Base-by-base conservation (phyloP, 768 basidiomycete genomes). In the Saitozyma sp. region DNA sequence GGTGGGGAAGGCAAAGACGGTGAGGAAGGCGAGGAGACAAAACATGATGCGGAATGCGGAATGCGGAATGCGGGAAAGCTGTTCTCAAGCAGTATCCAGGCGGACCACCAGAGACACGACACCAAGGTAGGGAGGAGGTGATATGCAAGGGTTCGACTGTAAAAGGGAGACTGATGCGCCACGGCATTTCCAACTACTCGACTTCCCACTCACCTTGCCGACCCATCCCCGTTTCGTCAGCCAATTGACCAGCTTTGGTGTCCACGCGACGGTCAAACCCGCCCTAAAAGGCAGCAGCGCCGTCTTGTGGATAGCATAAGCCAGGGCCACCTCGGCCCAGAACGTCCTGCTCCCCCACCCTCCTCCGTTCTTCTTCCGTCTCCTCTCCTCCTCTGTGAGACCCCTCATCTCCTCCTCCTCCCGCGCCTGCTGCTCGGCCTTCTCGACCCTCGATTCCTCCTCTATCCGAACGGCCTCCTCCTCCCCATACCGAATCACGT, bases 241-340 rank as follows among this genome's bases (percentile, higher is more conserved):
- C 90, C 91, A 95, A 17, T 84, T 83, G 5, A 96, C 93, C n/a
- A 97, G 78, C 66, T 84, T 84, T 0, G 93, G 93, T 0, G 93
- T 95, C 56, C 90, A 81, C 0, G 87, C 87, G 1, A 90, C 92
- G 0, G 95, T 97, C 65, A 94, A 80, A 0, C 92, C 96, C 0
- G 96, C 85, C 46, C 96, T 83, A 20, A 99, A 79, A 9, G 96
- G 96, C 19, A 98, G 77, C 75, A 97, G 90, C 1, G 92, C 74
- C 0, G 91, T 95, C 82, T 99, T 99, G 85, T 99, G 96, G 56
- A 99, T 86, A 17, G 90, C 89, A 80, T 94, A 99, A 4, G 96
- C 95, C 70, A 98, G 82, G 0, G 91, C 86, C 37, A 96, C 80
- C 87, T 96, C 94, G 37, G 95, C 92, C 79, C 91, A 94, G 16